Evolutionary conservation across 1,284 basidiomycete species (phyloP), one percentile per base, ranked within the genome.

Genomic region (Cutaneotrichosporon cutaneum): DNA sequence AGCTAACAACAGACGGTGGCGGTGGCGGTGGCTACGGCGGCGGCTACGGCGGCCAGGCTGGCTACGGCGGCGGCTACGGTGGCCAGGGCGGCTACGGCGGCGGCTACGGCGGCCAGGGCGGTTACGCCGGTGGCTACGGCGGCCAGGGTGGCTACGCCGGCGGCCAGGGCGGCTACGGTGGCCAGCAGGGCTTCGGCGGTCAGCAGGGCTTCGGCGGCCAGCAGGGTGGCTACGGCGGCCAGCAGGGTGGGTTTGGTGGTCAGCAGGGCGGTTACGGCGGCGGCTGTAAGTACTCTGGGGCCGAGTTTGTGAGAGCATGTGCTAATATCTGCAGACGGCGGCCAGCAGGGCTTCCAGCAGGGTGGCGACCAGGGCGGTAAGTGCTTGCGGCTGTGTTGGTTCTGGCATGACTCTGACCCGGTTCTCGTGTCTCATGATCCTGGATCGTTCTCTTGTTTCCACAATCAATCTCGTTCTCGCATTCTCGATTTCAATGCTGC

Each of bases 111-210:
- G 67, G 69, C 61, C 64, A 65, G 58, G 74, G 75, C 54, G 70
- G 73, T 60, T 73, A 74, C 64, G 72, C 75, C 50, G 76, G 76
- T 48, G 64, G 55, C 58, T 63, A 58, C 61, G 66, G 68, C 44
- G 69, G n/a, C n/a, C n/a, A n/a, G n/a, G n/a, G 76, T 61, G 76
- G 74, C 68, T 75, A 77, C 70, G 72, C 73, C 52, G 77, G 76
- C 42, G 74, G 73, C 68, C 73, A 77, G 67, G 72, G 75, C 48
- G 77, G 75, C 55, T 73, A 69, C 58, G 76, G 72, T 42, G 57
- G 59, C 36, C 51, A 60, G 54, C 66, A 66, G 44, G 70, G 68
- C 56, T 70, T 71, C 58, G 61, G 54, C 60, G 66, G 67, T 45
- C 69, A 67, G 44, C 60, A 71, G 55, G 65, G 67, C 51, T 80